These are phyloP conservation scores for Biscogniauxia marginata DNA, from an alignment of 2,329 filamentous ascomycete genomes.

Conservation along the genomic window DNA sequence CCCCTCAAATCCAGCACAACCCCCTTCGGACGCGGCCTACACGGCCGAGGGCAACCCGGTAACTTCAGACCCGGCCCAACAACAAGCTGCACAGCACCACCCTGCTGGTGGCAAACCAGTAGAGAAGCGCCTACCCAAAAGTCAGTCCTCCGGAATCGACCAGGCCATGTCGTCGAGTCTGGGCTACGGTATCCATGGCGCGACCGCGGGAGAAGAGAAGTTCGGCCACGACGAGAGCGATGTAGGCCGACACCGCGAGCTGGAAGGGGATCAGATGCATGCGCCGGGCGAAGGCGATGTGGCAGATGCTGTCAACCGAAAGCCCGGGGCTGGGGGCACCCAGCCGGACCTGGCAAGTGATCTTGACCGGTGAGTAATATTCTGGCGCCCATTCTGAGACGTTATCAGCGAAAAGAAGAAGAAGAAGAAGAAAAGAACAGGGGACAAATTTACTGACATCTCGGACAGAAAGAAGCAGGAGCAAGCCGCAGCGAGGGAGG, in stretches of 20 bases:
- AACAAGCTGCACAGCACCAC: constrained; percentile 9
- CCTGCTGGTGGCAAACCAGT: constrained; percentile 1
- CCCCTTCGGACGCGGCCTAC: constrained; percentile 26
- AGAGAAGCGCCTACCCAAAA: constrained; percentile 22
- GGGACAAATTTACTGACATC: no score
- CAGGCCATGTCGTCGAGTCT: constrained; percentile 29
- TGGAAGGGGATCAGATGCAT: constrained; percentile 32
- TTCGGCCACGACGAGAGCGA: constrained; percentile 21
- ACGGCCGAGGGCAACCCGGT: constrained; percentile 25
- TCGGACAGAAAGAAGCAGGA: constrained; percentile 29
- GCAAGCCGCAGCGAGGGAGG: constrained; percentile 23
- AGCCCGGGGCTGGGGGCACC: constrained; percentile 27
- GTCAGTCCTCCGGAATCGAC: constrained; percentile 11
- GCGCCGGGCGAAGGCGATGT: constrained; percentile 30
- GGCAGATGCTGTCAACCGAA: constrained; percentile 24
- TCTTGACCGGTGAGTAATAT: constrained; percentile 31
- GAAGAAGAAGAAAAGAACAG: no score
- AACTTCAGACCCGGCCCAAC: constrained; percentile 26
- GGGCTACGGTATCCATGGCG: constrained; percentile 25
- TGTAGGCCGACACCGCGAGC: constrained; percentile 21
- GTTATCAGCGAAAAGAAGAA: no score
- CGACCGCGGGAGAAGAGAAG: constrained; percentile 24
- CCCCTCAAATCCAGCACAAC: constrained; percentile 27
- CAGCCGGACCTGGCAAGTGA: constrained; percentile 32
- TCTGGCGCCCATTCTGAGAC: no score